Evolutionary conservation across 2,329 filamentous ascomycete species (phyloP).

Genomic region (Sporothrix humicola): DNA sequence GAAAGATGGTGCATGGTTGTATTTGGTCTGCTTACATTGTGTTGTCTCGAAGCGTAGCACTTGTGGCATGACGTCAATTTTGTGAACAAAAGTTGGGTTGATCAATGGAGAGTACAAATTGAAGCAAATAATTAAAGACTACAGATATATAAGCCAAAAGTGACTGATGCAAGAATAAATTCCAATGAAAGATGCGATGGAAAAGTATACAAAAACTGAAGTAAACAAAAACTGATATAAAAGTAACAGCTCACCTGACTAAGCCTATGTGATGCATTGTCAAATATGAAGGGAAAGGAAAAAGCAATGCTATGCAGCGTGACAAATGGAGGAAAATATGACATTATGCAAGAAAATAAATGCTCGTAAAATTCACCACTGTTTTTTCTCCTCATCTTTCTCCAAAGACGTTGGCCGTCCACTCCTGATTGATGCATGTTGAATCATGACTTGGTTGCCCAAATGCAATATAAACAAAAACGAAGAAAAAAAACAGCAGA

Average conservation of each 20-base stretch:
- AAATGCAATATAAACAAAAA: constrained; percentile 10
- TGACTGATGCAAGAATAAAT: no score
- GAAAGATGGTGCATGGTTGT: no score
- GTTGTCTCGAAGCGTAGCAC: no score
- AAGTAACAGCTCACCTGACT: no score
- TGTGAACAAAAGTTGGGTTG: no score
- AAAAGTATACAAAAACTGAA: neutral
- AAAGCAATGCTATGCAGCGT: neutral
- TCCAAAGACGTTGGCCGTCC: neutral
- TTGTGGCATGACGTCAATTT: no score
- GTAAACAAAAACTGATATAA: neutral
- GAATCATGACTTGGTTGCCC: constrained; percentile 27
- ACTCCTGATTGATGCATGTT: neutral
- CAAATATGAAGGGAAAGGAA: no score
- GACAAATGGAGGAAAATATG: neutral
- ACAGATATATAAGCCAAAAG: neutral
- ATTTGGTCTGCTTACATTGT: no score
- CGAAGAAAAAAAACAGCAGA: neutral
- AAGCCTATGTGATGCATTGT: no score
- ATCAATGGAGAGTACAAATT: no score
- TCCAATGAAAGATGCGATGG: no score
- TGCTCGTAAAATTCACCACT: neutral
- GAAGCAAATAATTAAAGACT: neutral
- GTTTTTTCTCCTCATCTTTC: neutral
- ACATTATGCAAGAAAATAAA: neutral